Conservation (phyloP, 2,329 filamentous ascomycete species). For the Neocucurbitaria cava region DNA sequence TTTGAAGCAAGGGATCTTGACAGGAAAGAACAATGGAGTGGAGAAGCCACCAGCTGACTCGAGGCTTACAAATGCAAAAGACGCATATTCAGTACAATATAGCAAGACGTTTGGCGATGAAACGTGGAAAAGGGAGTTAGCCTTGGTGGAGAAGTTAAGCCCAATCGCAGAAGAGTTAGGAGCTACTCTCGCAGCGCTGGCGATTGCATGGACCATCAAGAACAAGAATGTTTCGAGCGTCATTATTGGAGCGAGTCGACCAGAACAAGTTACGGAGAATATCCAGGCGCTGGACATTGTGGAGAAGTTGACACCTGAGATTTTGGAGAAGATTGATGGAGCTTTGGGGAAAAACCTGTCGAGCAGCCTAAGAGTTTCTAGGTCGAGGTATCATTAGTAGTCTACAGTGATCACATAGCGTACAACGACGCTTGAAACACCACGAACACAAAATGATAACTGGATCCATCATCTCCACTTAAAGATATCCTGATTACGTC, state of each 20-base stretch:
- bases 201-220: slow-evolving; percentile 47
- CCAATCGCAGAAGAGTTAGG: slow-evolving; percentile 69
- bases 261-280: slow-evolving; percentile 44
- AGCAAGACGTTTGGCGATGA: slow-evolving; percentile 56
- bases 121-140: slow-evolving; percentile 63
- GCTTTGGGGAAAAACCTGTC: not conserved
- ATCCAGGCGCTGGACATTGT: slow-evolving; percentile 54
- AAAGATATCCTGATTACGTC: too few relatives aligned
- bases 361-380: not conserved
- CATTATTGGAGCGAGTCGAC: slow-evolving; percentile 38
- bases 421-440: too few relatives aligned
- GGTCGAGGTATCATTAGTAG: too few relatives aligned
- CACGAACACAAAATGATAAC: too few relatives aligned
- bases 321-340: slow-evolving; percentile 52
- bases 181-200: slow-evolving; percentile 57
- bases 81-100: slow-evolving; percentile 61
- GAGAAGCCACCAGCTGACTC: slow-evolving; percentile 65
- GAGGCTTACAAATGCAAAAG: slow-evolving; percentile 63
- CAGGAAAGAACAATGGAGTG: slow-evolving; percentile 67
- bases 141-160: slow-evolving; percentile 60
- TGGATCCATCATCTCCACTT: too few relatives aligned
- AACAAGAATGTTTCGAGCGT: slow-evolving; percentile 43
- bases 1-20: slow-evolving; percentile 63
- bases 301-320: slow-evolving; percentile 53
- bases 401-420: too few relatives aligned